Evolutionary conservation across 2,329 filamentous ascomycete genomes (phyloP), one percentile per base, ranked within the genome.

Genomic region (Cryphonectria naterciae): DNA sequence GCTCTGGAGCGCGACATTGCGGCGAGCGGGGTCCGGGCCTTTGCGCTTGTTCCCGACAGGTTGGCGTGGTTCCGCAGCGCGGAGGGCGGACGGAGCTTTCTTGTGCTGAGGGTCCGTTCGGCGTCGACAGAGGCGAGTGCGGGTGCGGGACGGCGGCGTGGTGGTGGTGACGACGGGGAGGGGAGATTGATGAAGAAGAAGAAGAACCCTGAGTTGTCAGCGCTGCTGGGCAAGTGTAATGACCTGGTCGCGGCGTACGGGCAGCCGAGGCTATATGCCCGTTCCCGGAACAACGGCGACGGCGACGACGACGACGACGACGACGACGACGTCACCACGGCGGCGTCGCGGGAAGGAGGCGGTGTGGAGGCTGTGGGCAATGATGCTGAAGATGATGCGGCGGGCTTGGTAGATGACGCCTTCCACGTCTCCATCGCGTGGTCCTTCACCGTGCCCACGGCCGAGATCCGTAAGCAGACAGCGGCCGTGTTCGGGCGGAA

Each of bases 381-480:
- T 43, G 41, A 17, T 17, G 15, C 13, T 4, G 41, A 43, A 3
- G 46, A 49, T 10, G 6, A 49, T 10, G 22, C 17, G 46, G 17
- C 46, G 39, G 49, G 78, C 75, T 46, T 73, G 64, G 74, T 79
- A 11, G 75, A 76, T 5, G 79, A 85, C 65, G 88, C 87, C 32
- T 98, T 98, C 77, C 96, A 99, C 80, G 83, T 98, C 72, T 97
- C 94, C 62, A 89, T 99, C 69, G 96, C 92, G 0, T 98, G 95
- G 96, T 92, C 88, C 1, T 85, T 95, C 73, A 80, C 84, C 13
- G 78, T 83, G 58, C 90, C 89, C 0, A 83, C 79, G 7, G 71
- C 81, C 3, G 83, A 86, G 46, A 76, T 86, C 19, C 76, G 77
- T 22, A 73, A 79, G 65, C 76, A 76, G 37, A 86, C 84, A 0